phyloP scores from a whole-genome alignment of 257 asterid species.

The Forsythia viridissima region DNA sequence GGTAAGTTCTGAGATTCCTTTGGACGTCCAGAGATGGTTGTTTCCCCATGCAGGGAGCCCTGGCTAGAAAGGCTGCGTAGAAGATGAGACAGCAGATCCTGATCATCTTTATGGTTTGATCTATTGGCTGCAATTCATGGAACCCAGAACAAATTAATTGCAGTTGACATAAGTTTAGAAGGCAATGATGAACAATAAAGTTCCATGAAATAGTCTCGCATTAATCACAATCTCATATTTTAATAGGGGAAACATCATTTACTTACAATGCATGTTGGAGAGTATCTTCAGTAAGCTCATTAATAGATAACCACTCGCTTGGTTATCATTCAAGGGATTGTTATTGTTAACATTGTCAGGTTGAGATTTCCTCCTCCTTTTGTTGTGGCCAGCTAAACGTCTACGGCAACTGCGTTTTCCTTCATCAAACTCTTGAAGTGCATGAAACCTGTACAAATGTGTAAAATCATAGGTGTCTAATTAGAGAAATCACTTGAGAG shows the following conservation, averaged over 20 bases:
- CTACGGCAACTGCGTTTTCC: conserved; percentile 84
- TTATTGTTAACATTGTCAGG: conserved; percentile 40
- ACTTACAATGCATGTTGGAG: conserved; percentile 77
- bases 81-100: conserved; percentile 67
- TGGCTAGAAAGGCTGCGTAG: conserved; percentile 63
- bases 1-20: conserved; percentile 48
- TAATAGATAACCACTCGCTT: conserved; percentile 59
- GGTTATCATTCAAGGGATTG: conserved; percentile 51
- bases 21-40: conserved; percentile 45
- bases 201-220: neutral
- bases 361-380: conserved; percentile 81
- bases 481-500: neutral
- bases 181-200: conserved; percentile 3
- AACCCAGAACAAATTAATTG: conserved; percentile 18
- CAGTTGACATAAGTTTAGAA: conserved; percentile 9
- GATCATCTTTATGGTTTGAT: conserved; percentile 51
- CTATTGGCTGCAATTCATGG: conserved; percentile 52
- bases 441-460: conserved; percentile 60
- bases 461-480: conserved; percentile 9
- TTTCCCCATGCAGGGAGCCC: conserved; percentile 41
- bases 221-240: neutral
- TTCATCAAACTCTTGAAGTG: conserved; percentile 85
- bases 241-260: neutral
- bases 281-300: conserved; percentile 75
- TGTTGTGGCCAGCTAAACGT: conserved; percentile 80